phyloP scores from a whole-genome alignment of 2,329 filamentous ascomycete genomes.

The Apiospora aurea region DNA sequence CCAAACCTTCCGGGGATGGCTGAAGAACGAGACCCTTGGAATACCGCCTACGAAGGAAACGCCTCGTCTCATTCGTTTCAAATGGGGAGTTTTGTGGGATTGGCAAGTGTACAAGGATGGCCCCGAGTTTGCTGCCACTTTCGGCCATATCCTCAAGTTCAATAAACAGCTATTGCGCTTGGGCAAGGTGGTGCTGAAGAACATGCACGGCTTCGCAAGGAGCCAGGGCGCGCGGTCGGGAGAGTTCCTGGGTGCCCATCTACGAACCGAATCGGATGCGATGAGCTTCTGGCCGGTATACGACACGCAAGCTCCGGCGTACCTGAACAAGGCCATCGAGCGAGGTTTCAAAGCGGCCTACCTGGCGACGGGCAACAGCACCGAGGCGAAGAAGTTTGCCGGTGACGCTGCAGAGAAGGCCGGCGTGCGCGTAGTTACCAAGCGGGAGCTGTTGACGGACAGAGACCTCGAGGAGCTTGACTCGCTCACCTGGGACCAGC shows the following conservation, averaged over 20 bases:
- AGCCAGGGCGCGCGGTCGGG: conserved; percentile 34
- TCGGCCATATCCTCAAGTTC: conserved; percentile 50
- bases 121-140: conserved; percentile 53
- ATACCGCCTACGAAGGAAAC: conserved; percentile 36
- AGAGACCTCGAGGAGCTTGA: conserved; percentile 44
- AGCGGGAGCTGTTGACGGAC: conserved; percentile 44
- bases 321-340: conserved; percentile 44
- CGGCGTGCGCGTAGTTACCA: conserved; percentile 47
- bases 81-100: conserved; percentile 54
- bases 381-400: conserved; percentile 49
- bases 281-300: conserved; percentile 54
- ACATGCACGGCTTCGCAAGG: conserved; percentile 44
- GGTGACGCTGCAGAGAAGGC: conserved; percentile 41
- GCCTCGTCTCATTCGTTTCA: conserved; percentile 50
- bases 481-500: conserved; percentile 52
- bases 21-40: conserved; percentile 40
- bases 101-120: conserved; percentile 55
- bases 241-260: conserved; percentile 50
- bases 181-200: conserved; percentile 44
- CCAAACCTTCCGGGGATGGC: conserved; percentile 42
- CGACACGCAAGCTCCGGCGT: conserved; percentile 49
- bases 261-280: conserved; percentile 56
- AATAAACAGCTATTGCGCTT: conserved; percentile 51
- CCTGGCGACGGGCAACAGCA: conserved; percentile 53
- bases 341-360: conserved; percentile 49